A percentile compares a stretch with the other conserved stretches of the same genome.
These are phyloP conservation scores for Chaetomium olivaceum DNA, from an alignment of 2,329 filamentous ascomycete species.

Conservation along the genomic window DNA sequence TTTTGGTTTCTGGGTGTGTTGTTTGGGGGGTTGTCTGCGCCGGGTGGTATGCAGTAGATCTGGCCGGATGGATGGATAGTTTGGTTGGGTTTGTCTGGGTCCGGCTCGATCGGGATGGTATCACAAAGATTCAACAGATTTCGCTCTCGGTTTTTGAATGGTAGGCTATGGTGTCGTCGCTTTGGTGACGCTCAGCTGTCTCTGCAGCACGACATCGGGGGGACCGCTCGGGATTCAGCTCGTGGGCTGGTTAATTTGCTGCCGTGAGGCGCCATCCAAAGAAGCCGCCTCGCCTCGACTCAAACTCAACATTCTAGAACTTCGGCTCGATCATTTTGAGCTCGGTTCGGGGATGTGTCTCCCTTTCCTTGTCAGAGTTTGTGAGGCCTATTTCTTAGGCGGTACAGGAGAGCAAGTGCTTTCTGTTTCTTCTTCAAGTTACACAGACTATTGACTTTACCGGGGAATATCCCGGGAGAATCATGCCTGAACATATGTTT, in stretches of 20 bases:
- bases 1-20: not conserved
- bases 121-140: not conserved
- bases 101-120: not conserved
- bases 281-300: not conserved
- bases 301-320: not conserved
- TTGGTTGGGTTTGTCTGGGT: not conserved
- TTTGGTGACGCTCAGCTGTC: not conserved
- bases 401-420: not conserved
- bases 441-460: not conserved
- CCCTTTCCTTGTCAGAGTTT: not conserved
- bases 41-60: not conserved
- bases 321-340: not conserved
- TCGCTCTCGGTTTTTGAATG: not conserved
- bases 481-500: not conserved
- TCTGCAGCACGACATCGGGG: not conserved
- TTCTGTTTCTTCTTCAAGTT: not conserved
- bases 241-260: conserved; percentile 3
- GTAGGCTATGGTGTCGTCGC: not conserved
- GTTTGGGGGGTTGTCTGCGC: not conserved
- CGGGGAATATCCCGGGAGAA: not conserved
- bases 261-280: not conserved
- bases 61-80: not conserved
- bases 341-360: not conserved
- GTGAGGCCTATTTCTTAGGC: not conserved
- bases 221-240: not conserved